phyloP scores from a whole-genome alignment of 305 asterid species.

The Withania somnifera region DNA sequence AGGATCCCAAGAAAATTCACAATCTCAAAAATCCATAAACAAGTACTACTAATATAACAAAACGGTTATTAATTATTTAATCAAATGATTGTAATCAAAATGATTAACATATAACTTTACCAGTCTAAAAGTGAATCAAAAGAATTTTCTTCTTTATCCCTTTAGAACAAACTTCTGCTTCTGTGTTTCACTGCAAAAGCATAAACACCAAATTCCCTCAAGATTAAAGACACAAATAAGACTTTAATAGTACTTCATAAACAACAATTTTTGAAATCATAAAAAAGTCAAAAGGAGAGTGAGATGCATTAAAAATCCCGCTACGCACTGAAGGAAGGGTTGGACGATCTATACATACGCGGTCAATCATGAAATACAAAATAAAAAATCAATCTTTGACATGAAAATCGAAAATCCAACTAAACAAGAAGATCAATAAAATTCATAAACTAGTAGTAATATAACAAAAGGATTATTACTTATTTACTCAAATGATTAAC shows the following conservation, averaged over 20 bases:
- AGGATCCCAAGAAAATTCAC: constrained; percentile 8
- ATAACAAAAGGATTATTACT: no score
- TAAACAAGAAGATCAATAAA: no score
- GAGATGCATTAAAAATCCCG: no score
- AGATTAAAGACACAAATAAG: not conserved
- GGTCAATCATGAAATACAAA: not conserved
- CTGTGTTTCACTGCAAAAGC: not conserved
- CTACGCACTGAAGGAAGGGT: no score
- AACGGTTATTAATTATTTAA: not conserved
- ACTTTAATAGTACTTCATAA: not conserved
- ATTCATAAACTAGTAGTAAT: no score
- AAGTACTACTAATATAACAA: not conserved
- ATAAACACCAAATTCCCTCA: not conserved
- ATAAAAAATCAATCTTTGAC: not conserved
- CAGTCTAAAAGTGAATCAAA: constrained; percentile 19
- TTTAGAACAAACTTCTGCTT: constrained; percentile 9
- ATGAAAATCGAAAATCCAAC: not conserved
- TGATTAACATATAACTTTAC: constrained; percentile 5
- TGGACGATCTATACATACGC: no score
- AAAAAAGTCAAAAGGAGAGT: no score
- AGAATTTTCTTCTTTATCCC: constrained; percentile 1
- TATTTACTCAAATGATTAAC: no score
- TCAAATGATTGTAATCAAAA: constrained; percentile 1
- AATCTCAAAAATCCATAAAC: constrained; percentile 3
- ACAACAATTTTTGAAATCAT: no score